These are phyloP conservation scores for Zalaria sp. DNA, from an alignment of 2,329 filamentous ascomycete genomes.

Conservation along the genomic window DNA sequence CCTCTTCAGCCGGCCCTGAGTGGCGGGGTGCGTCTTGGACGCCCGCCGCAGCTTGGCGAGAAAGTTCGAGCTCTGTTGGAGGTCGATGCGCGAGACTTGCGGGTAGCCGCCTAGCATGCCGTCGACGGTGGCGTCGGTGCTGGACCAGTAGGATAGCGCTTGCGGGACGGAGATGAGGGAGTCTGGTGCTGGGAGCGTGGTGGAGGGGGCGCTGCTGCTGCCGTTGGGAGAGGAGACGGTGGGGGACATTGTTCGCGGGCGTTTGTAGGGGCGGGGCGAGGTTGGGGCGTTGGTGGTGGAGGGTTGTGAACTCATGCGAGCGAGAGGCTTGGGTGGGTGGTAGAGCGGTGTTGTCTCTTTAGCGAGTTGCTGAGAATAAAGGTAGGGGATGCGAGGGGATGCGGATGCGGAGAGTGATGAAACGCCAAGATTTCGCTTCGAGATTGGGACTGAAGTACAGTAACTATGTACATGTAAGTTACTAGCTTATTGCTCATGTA, in stretches of 20 bases:
- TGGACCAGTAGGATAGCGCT: constrained; percentile 37
- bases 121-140: constrained; percentile 40
- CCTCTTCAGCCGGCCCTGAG: constrained; percentile 18
- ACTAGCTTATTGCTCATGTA: no score
- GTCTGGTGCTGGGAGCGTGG: constrained; percentile 17
- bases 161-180: constrained; percentile 29
- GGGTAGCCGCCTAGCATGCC: constrained; percentile 72
- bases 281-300: no score
- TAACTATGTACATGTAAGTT: no score
- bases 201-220: neutral
- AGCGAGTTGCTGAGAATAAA: no score
- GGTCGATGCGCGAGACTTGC: constrained; percentile 54
- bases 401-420: no score
- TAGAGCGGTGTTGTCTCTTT: no score
- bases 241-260: neutral
- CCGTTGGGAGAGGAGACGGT: neutral
- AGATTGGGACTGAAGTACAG: no score
- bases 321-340: no score
- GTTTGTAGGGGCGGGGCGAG: no score
- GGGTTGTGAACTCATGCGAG: no score
- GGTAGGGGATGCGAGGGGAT: no score
- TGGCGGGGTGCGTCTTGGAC: constrained; percentile 14
- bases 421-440: no score
- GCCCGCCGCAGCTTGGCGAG: constrained; percentile 47
- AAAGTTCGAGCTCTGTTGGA: constrained; percentile 57